These are phyloP conservation scores for Hypoxylon sp. DNA, from an alignment of 2,329 filamentous ascomycete genomes.

Conservation along the genomic window DNA sequence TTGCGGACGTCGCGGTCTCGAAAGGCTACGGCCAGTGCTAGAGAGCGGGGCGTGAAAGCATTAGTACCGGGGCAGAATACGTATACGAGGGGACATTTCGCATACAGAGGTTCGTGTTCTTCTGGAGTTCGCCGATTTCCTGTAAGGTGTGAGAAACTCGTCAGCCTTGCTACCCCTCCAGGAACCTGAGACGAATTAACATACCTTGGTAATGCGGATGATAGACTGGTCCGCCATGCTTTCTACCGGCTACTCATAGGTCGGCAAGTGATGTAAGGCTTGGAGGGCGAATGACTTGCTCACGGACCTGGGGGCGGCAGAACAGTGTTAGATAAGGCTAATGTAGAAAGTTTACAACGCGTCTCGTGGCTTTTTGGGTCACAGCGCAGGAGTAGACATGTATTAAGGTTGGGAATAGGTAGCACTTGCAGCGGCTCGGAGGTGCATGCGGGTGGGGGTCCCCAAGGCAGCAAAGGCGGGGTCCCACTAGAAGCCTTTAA, in stretches of 20 bases:
- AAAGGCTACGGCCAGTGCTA: constrained; percentile 88
- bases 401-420: constrained; percentile 14
- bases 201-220: constrained; percentile 86
- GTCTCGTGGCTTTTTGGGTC: constrained; percentile 36
- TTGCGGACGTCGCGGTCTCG: constrained; percentile 89
- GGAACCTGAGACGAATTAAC: constrained; percentile 48
- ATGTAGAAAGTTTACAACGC: constrained; percentile 22
- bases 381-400: constrained; percentile 19
- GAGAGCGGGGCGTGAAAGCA: constrained; percentile 35
- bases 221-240: constrained; percentile 87
- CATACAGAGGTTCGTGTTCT: constrained; percentile 85
- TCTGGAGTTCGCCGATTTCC: constrained; percentile 90
- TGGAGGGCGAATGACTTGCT: background rate
- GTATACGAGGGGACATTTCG: constrained; percentile 31
- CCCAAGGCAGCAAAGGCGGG: constrained; percentile 39
- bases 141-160: constrained; percentile 55
- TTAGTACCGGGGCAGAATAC: constrained; percentile 28
- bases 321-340: constrained; percentile 17
- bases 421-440: constrained; percentile 37
- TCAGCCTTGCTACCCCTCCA: constrained; percentile 54
- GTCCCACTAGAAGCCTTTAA: constrained; percentile 10
- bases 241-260: constrained; percentile 37
- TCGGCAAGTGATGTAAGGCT: background rate
- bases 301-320: background rate
- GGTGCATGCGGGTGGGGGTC: constrained; percentile 32